These are phyloP conservation scores for Symbiodinium pilosum DNA, from an alignment of 73 alveolate genomes.

Conservation along the genomic window DNA sequence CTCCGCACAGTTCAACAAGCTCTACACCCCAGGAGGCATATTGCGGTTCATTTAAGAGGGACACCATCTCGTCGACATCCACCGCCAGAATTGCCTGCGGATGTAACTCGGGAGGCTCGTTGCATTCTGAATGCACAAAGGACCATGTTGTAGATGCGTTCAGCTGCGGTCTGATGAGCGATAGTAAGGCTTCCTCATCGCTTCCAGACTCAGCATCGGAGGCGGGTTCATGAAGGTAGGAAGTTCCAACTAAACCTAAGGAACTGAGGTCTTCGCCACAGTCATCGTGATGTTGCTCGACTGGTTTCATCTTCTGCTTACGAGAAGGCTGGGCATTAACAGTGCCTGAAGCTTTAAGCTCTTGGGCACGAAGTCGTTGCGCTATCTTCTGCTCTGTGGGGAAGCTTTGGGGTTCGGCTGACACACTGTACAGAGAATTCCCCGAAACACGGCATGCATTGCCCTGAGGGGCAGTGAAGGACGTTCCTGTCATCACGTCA, in stretches of 20 bases:
- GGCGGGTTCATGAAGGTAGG: neutral
- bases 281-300: slow-evolving; percentile 4
- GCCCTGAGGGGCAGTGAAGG: neutral
- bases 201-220: neutral
- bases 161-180: neutral
- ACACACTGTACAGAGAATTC: neutral
- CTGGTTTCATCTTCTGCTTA: too few species aligned
- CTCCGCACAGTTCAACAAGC: neutral
- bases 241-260: neutral
- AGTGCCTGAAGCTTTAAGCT: neutral
- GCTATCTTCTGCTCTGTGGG: neutral
- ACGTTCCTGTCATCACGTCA: neutral
- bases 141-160: neutral
- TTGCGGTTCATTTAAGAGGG: too few species aligned
- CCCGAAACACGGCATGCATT: neutral
- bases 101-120: neutral
- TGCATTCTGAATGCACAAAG: neutral
- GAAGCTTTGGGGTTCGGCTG: neutral
- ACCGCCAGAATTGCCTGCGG: neutral
- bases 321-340: too few species aligned
- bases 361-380: neutral
- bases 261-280: neutral
- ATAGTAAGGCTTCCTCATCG: neutral
- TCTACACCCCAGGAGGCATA: neutral
- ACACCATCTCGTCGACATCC: neutral